Evolutionary conservation across 345 rosid species (phyloP).

Genomic region (Mallotus nudiflorus): DNA sequence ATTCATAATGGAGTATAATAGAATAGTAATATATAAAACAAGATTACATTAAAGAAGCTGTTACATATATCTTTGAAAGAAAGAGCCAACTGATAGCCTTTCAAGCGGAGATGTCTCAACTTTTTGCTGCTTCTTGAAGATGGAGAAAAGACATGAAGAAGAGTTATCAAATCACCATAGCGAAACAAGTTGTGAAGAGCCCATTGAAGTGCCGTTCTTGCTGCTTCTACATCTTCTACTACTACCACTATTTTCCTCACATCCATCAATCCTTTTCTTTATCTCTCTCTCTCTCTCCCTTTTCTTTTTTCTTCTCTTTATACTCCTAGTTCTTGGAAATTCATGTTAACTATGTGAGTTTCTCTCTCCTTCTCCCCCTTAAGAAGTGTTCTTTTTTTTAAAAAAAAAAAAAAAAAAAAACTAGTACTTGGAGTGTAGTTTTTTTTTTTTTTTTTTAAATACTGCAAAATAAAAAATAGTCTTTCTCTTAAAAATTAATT

Average conservation of each 20-base stretch:
- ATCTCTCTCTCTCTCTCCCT: neutral
- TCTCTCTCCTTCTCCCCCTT: slow-evolving; percentile 1
- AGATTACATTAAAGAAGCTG: slow-evolving; percentile 41
- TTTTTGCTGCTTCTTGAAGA: slow-evolving; percentile 26
- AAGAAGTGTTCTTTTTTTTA: no score
- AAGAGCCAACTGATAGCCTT: slow-evolving; percentile 49
- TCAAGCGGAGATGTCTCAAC: slow-evolving; percentile 37
- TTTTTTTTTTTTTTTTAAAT: no score
- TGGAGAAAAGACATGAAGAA: slow-evolving; percentile 43
- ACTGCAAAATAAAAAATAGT: no score
- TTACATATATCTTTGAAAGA: slow-evolving; percentile 52
- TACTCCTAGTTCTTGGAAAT: neutral
- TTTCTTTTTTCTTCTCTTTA: neutral
- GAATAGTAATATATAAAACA: neutral
- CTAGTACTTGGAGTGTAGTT: no score
- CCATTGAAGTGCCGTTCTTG: slow-evolving; percentile 51
- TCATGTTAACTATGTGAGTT: neutral
- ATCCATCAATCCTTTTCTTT: slow-evolving; percentile 28
- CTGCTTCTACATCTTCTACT: slow-evolving; percentile 47
- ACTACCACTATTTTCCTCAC: slow-evolving; percentile 44
- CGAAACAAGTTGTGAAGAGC: slow-evolving; percentile 47
- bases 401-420: no score
- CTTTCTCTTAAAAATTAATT: no score
- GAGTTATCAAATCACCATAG: slow-evolving; percentile 43
- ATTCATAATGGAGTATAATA: neutral